Percentiles rank a stretch among this genome's conserved stretches.
phyloP scores from a whole-genome alignment of 2,329 filamentous ascomycete genomes.

The Falciphora oryzae region DNA sequence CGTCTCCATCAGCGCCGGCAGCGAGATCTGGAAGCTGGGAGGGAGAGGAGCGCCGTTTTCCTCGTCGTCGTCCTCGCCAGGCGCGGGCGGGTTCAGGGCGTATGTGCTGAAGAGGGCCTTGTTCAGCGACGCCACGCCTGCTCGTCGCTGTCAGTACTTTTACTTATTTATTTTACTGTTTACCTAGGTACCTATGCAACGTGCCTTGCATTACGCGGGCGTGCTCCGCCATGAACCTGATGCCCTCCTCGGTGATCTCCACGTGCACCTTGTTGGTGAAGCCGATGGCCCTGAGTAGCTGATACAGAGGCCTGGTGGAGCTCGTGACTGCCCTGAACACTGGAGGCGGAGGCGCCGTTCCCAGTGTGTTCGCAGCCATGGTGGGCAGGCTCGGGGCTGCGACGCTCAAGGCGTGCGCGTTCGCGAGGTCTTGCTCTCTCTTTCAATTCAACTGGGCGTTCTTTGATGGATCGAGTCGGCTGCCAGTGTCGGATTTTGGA shows the following conservation, averaged over 20 bases:
- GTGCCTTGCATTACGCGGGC: slow-evolving; percentile 85
- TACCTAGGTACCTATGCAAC: slow-evolving; percentile 16
- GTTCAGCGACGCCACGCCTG: slow-evolving; percentile 76
- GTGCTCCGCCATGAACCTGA: slow-evolving; percentile 85
- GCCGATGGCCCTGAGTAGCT: slow-evolving; percentile 52
- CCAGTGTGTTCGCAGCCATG: not conserved
- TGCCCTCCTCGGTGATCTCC: slow-evolving; percentile 76
- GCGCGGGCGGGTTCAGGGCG: slow-evolving; percentile 51
- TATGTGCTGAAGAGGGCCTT: slow-evolving; percentile 86
- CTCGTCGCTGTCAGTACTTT: slow-evolving; percentile 11
- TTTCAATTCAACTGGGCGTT: no score
- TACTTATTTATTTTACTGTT: no score
- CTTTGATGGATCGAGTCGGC: no score
- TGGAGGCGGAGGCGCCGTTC: slow-evolving; percentile 30
- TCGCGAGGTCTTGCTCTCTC: no score
- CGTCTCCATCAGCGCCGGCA: slow-evolving; percentile 83
- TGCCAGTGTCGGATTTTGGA: no score
- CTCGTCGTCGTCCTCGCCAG: slow-evolving; percentile 19
- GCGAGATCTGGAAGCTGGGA: slow-evolving; percentile 78
- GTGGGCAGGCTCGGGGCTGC: no score
- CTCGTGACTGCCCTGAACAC: slow-evolving; percentile 72
- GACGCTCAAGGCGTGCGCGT: no score
- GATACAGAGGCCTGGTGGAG: slow-evolving; percentile 70
- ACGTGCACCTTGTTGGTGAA: slow-evolving; percentile 54
- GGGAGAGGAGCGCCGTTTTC: slow-evolving; percentile 37